A percentile compares a stretch with the other conserved stretches of the same genome.
phyloP scores from a whole-genome alignment of 371 early-diverging fungal genomes.

The Zychaea mexicana region DNA sequence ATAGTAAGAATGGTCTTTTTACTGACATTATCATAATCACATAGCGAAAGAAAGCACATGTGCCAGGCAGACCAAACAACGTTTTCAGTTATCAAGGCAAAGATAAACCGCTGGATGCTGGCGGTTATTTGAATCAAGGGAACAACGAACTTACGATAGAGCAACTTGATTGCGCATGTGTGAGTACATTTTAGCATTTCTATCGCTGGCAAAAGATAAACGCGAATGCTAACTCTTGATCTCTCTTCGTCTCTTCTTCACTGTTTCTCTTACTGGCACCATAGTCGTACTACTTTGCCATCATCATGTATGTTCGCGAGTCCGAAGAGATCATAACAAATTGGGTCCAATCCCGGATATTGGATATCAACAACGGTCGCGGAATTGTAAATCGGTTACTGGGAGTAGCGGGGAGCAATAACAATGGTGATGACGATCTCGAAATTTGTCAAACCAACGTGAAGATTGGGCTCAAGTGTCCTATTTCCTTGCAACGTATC shows the following conservation, averaged over 20 bases:
- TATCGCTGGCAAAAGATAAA: too few relatives aligned
- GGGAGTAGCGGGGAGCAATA: slow-evolving; percentile 7
- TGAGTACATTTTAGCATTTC: slow-evolving; percentile 15
- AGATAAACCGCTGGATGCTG: slow-evolving; percentile 36
- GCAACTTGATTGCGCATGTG: slow-evolving; percentile 37
- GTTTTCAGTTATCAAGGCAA: slow-evolving; percentile 26
- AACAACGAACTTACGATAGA: slow-evolving; percentile 22
- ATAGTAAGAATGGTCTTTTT: background rate
- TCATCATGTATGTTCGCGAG: slow-evolving; percentile 21
- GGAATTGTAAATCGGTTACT: slow-evolving; percentile 22
- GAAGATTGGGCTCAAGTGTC: slow-evolving; percentile 34
- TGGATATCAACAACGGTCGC: slow-evolving; percentile 15
- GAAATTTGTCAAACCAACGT: slow-evolving; percentile 27
- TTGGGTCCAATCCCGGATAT: background rate
- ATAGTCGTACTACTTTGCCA: slow-evolving; percentile 29
- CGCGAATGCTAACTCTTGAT: too few relatives aligned
- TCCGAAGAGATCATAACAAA: slow-evolving; percentile 24
- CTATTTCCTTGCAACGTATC: slow-evolving; percentile 34
- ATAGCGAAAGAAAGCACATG: slow-evolving; percentile 6
- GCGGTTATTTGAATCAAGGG: slow-evolving; percentile 16
- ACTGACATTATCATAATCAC: background rate
- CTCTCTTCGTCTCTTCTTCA: background rate
- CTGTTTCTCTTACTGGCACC: too few relatives aligned
- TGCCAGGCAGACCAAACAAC: slow-evolving; percentile 11
- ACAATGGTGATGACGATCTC: slow-evolving; percentile 38